These are phyloP conservation scores for Austroboletus novae-zelandiae DNA, from an alignment of 1,284 basidiomycete species.

Conservation along the genomic window DNA sequence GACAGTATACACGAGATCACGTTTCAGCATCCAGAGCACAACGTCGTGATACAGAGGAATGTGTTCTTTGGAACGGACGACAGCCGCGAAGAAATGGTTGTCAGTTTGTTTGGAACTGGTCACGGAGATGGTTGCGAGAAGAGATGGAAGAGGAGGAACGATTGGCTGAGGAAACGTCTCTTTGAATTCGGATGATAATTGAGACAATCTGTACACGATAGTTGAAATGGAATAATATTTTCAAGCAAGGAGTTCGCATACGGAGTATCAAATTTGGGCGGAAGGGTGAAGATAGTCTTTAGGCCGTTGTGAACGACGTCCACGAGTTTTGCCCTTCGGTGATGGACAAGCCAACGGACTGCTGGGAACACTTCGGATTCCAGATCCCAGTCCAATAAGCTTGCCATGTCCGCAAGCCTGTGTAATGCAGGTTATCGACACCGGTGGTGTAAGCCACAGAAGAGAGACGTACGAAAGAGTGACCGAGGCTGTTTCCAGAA, in stretches of 20 bases:
- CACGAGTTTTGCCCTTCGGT: slow-evolving; percentile 85
- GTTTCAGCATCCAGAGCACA: slow-evolving; percentile 90
- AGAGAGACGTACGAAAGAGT: slow-evolving; percentile 56
- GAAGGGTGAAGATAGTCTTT: slow-evolving; percentile 79
- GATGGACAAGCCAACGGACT: slow-evolving; percentile 87
- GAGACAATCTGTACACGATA: slow-evolving; percentile 48
- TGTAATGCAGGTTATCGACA: slow-evolving; percentile 1
- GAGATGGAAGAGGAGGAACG: slow-evolving; percentile 69
- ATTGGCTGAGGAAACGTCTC: slow-evolving; percentile 60
- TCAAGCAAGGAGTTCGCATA: slow-evolving; percentile 38
- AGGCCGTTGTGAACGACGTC: slow-evolving; percentile 82
- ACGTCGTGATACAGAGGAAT: slow-evolving; percentile 77
- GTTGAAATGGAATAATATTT: background rate
- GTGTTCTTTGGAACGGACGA: slow-evolving; percentile 65
- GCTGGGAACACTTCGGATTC: slow-evolving; percentile 85
- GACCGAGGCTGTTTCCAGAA: slow-evolving; percentile 65
- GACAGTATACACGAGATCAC: slow-evolving; percentile 81
- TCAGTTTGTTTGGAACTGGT: slow-evolving; percentile 58
- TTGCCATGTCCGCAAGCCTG: slow-evolving; percentile 86
- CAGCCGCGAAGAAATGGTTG: slow-evolving; percentile 75
- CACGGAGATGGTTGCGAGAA: slow-evolving; percentile 72
- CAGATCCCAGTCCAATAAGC: slow-evolving; percentile 81
- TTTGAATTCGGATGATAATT: slow-evolving; percentile 64
- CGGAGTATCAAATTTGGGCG: slow-evolving; percentile 66
- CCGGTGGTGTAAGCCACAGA: background rate